Base-by-base conservation (phyloP, 2,329 filamentous ascomycete genomes). In the Cladophialophora psammophila region DNA sequence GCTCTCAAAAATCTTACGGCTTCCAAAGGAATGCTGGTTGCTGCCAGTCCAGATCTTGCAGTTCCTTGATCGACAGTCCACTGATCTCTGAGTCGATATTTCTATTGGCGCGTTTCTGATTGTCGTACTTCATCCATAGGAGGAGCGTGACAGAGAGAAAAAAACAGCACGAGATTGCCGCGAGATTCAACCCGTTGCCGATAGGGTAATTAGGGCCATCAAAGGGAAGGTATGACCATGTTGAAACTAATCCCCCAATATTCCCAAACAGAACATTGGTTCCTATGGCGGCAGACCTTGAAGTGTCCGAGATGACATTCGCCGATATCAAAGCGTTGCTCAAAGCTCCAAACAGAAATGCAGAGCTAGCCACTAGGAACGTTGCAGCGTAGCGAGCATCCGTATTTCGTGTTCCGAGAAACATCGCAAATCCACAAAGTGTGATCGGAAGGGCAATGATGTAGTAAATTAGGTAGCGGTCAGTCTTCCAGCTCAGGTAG, bases 231-330 rank as follows among this genome's bases (percentile, higher is more conserved):
- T 89, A 91, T 1, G 82, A 84, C 88, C 88, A 91, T 0, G 87
- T 89, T 0, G 86, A 84, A 65, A 90, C 83, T 38, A 91, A 75
- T 0, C 90, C 90, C 1, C 90, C 90, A n/a, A 92, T 75, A 63
- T 91, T 92, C 35, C 90, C 90, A 26, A 91, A 79, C 89, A 92
- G 91, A 73, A 92, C 87, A 60, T 87, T 88, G 0, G 84, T 86
- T 8, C 86, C 89, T 50, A 91, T 90, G 3, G 88, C 88, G 0
- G 87, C 84, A 9, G 86, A 87, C 15, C 90, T 84, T 0, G 90
- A 88, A 0, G 90, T 91, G 72, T 92, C 90, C 3, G 87, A 88
- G 6, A 91, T 85, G 0, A 92, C 89, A 70, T 92, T 92, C 5
- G 89, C 90, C 0, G 88, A 86, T 0, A 86, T 87, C 63, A 91